Evolutionary conservation across 2,329 filamentous ascomycete genomes (phyloP).

Genomic region (Penicillium sp.): DNA sequence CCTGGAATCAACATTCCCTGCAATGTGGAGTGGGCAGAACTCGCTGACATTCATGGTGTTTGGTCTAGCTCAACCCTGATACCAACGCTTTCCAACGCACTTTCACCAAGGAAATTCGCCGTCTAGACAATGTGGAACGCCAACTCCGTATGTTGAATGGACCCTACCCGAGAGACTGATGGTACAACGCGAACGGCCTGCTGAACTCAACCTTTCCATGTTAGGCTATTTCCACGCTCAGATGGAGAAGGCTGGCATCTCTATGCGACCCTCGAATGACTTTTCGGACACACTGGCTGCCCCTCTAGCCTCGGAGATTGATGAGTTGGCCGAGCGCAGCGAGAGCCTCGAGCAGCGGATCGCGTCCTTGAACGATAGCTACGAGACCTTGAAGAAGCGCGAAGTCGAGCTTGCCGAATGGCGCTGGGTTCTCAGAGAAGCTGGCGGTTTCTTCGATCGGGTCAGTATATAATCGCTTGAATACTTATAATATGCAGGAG

Average conservation of each 20-base stretch:
- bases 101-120: slow-evolving; percentile 95
- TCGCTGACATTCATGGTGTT: slow-evolving; percentile 22
- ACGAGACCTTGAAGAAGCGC: slow-evolving; percentile 96
- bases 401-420: slow-evolving; percentile 97
- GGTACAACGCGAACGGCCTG: neutral
- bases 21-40: neutral
- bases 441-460: slow-evolving; percentile 95
- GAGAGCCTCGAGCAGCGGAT: slow-evolving; percentile 92
- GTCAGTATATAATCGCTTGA: slow-evolving; percentile 33
- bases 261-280: slow-evolving; percentile 87
- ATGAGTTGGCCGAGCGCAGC: slow-evolving; percentile 89
- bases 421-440: slow-evolving; percentile 96
- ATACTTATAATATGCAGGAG: neutral
- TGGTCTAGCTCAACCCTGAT: slow-evolving; percentile 80
- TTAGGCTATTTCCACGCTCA: slow-evolving; percentile 90
- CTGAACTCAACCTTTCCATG: slow-evolving; percentile 9
- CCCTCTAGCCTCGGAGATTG: slow-evolving; percentile 91
- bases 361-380: slow-evolving; percentile 92
- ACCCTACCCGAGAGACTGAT: neutral
- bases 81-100: slow-evolving; percentile 94
- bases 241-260: slow-evolving; percentile 90
- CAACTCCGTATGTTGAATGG: slow-evolving; percentile 77
- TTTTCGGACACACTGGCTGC: slow-evolving; percentile 85
- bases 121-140: slow-evolving; percentile 96
- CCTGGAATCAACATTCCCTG: slow-evolving; percentile 8